Evolutionary conservation across 371 early-diverging fungal species (phyloP), one percentile per base, ranked within the genome.

Genomic region (Mucor irregularis): DNA sequence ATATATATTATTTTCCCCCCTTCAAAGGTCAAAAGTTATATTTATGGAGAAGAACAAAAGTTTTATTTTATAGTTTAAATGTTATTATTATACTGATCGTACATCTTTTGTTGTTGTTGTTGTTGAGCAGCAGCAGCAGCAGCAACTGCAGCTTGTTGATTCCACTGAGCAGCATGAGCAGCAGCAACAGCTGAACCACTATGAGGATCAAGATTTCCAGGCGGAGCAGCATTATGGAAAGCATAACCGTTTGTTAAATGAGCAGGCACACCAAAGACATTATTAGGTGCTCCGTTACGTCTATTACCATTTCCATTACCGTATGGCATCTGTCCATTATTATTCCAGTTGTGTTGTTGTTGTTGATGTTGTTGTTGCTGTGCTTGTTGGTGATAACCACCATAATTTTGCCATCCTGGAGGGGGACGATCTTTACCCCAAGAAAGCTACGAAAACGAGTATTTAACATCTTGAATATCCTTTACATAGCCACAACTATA

Each of bases 351-450:
- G 28, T 61, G 61, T 22, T 61, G 61, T 14, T 21, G 54, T 45
- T 13, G 29, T 16, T 45, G 45, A 45, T 44, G 44, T 43, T 49
- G 44, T 7, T 44, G 48, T 42, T 42, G 55, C 9, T 34, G 33
- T 25, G 50, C 52, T 52, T 59, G 60, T 13, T 56, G 56, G 8
- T 54, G 59, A 8, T 54, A 55, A 16, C 60, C 60, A 43, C 52
- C 52, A 30, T 60, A 60, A 21, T 48, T 55, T 51, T 64, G 64
- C 64, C 64, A 63, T 0, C 58, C 58, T 38, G 55, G 60, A 30
- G 65, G 65, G 13, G 74, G 74, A 28, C 91, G 80, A 52, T 93
- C 93, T 70, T 91, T 91, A 52, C 94, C 95, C 95, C 95, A 95
- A 28, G 93, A 91, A 56, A 91, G 80, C 86, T 64, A 44, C 0